Evolutionary conservation across 2,329 filamentous ascomycete genomes (phyloP), one percentile per base, ranked within the genome.

Genomic region (Xylaria sp.): DNA sequence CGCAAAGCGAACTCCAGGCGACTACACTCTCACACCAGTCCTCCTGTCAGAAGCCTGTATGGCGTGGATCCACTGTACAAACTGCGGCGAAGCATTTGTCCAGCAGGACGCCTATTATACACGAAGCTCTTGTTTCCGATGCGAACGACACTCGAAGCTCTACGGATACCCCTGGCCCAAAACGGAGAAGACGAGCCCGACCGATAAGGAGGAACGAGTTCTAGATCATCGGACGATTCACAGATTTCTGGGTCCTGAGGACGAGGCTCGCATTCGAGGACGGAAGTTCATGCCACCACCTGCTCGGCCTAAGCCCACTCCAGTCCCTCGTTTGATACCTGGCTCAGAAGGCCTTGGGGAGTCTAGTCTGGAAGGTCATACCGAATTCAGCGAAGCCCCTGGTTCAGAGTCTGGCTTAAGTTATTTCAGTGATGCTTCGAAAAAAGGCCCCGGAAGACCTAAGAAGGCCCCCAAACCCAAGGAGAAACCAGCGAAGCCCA

Each of bases 91-190:
- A 0, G 85, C 87, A 61, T 99, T 97, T 71, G 88, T 97, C 4
- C 93, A 97, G 73, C 82, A 85, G 47, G 89, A 97, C 64, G 91
- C 91, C 0, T 97, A 96, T 72, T 88, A 87, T 65, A 97, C 92
- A 1, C 85, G 88, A 55, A 86, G 89, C 53, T 88, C 91, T 13
- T 99, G 94, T 72, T 92, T 91, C 3, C 85, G 94, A 5, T 99
- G 94, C 73, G 94, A 99, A 76, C 85, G 94, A 0, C 94, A 99
- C 71, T 95, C 90, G 13, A 97, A 96, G 76, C 78, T 99, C 0
- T 99, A 97, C 72, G 95, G 95, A 0, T 97, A 90, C 70, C 81
- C 89, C 59, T 99, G 94, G 94, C 94, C 94, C 4, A 97, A 99
- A 78, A 97, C 94, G 0, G 89, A 96, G 61, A 88, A 82, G 63